A percentile compares a stretch with the other conserved stretches of the same genome.
Evolutionary conservation across 805 yeast genomes (phyloP).

Genomic region (Maudiozyma serrabonitensis): DNA sequence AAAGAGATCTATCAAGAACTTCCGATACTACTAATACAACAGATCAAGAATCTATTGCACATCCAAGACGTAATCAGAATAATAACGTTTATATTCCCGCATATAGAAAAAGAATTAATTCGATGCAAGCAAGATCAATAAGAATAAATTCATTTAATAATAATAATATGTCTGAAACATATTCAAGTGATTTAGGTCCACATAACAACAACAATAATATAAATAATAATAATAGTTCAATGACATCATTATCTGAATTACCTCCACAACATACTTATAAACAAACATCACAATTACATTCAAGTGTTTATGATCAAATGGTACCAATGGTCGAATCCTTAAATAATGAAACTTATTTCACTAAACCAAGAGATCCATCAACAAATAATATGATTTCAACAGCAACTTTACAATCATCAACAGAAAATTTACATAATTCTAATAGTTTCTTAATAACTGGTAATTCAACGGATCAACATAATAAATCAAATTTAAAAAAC

Average conservation of each 20-base stretch:
- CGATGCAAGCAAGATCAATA: slow-evolving; percentile 3
- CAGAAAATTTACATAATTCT: not conserved
- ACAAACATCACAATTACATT: not conserved
- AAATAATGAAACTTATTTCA: not conserved
- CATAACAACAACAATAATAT: not conserved
- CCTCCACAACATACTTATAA: not conserved
- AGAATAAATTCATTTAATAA: not conserved
- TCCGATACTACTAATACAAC: not conserved
- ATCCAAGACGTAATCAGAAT: not conserved
- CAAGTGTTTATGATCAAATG: slow-evolving; percentile 7
- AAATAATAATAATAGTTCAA: not conserved
- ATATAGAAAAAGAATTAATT: slow-evolving; percentile 29
- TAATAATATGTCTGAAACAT: not conserved
- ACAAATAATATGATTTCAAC: not conserved
- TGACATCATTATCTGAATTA: not conserved
- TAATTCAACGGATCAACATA: not conserved
- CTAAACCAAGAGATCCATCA: not conserved
- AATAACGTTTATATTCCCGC: slow-evolving; percentile 30
- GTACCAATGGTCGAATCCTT: slow-evolving; percentile 3
- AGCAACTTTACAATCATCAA: not conserved
- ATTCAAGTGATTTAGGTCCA: not conserved
- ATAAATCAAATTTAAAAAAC: slow-evolving; percentile 15
- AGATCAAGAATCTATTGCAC: not conserved
- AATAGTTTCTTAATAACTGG: not conserved
- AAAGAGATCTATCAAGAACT: not conserved